Conservation (phyloP, 176 grass and related monocot genomes). For the Puya raimondii region DNA sequence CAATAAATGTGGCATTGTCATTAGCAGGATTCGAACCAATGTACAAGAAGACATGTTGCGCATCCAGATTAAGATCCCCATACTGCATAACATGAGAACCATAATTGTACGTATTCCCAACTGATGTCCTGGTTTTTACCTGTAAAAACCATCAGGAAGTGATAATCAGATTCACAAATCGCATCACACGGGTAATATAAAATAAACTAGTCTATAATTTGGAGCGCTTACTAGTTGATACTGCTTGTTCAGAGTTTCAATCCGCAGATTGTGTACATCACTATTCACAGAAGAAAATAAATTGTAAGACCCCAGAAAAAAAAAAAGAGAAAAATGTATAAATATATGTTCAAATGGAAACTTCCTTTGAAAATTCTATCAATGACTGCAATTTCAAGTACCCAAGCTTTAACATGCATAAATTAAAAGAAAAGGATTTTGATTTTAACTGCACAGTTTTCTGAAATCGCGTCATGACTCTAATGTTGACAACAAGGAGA, state of each 20-base stretch:
- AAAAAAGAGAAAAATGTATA: neutral
- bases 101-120: slow-evolving; percentile 33
- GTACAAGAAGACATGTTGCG: slow-evolving; percentile 52
- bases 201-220: neutral
- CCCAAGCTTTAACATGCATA: too few species aligned
- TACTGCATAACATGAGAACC: slow-evolving; percentile 99
- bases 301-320: neutral
- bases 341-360: neutral
- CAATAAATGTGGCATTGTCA: slow-evolving; percentile 51
- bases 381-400: too few species aligned
- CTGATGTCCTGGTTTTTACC: slow-evolving; percentile 71
- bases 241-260: slow-evolving; percentile 84
- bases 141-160: slow-evolving; percentile 25
- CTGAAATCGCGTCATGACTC: neutral
- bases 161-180: slow-evolving; percentile 8
- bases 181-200: neutral
- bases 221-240: slow-evolving; percentile 55
- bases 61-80: slow-evolving; percentile 46
- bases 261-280: slow-evolving; percentile 73
- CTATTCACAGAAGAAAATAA: slow-evolving; percentile 41
- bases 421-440: too few species aligned
- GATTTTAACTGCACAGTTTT: too few species aligned
- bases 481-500: neutral
- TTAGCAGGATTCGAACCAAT: slow-evolving; percentile 90
- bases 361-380: neutral